These are phyloP conservation scores for Picea mariana DNA, from an alignment of 83 land plant species.

Conservation along the genomic window DNA sequence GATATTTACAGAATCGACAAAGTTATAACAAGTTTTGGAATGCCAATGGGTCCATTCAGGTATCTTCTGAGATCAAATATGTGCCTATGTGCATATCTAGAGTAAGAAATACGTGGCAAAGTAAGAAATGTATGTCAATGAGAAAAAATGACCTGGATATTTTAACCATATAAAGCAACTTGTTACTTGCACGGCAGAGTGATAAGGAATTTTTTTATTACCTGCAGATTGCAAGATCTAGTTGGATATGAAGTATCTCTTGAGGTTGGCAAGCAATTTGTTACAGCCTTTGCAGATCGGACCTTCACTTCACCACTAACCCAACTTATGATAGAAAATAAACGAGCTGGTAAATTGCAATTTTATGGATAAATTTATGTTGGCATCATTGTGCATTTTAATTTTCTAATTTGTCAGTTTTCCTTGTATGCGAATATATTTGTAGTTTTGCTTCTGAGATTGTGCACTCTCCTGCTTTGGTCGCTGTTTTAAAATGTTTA, in stretches of 20 bases:
- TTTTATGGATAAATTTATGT: not conserved
- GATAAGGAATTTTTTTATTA: not conserved
- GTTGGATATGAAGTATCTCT: constrained; percentile 83
- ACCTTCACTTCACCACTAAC: constrained; percentile 58
- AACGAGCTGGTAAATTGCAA: constrained; percentile 49
- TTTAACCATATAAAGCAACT: not conserved
- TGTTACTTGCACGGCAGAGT: not conserved
- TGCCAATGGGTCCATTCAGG: constrained; percentile 94
- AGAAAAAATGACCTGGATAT: not conserved
- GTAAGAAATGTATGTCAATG: not conserved
- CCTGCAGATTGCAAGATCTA: constrained; percentile 65
- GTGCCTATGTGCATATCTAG: not conserved
- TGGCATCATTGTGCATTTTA: not conserved
- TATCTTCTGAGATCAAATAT: constrained; percentile 23
- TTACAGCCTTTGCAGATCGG: constrained; percentile 69
- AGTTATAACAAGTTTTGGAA: constrained; percentile 66
- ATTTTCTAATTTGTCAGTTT: not conserved
- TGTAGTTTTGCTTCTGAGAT: not conserved
- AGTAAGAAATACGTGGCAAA: not conserved
- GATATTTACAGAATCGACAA: constrained; percentile 77
- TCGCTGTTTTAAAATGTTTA: not conserved
- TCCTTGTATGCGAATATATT: not conserved
- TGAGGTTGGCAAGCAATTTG: constrained; percentile 59
- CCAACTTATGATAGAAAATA: constrained; percentile 65
- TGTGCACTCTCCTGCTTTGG: not conserved